Conservation (phyloP, 192 early-diverging fungal genomes). For the Coemansia sp. region DNA sequence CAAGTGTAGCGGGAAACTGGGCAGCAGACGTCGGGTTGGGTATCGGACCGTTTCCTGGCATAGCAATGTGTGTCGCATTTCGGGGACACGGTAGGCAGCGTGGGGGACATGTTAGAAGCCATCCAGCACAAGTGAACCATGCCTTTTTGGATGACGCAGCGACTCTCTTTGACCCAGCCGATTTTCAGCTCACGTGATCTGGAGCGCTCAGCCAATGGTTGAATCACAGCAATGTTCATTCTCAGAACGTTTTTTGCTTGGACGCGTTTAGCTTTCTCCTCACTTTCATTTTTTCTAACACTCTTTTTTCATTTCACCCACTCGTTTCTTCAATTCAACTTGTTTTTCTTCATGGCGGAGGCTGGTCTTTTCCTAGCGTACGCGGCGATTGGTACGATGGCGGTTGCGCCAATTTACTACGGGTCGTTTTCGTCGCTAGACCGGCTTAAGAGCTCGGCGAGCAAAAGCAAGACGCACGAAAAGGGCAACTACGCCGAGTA, state of each 20-base stretch:
- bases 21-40: neutral
- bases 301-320: neutral
- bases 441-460: conserved; percentile 52
- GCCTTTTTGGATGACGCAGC: neutral
- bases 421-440: conserved; percentile 76
- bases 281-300: too few species aligned
- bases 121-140: too few species aligned
- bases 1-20: neutral
- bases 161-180: neutral
- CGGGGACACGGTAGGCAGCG: neutral
- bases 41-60: conserved; percentile 10
- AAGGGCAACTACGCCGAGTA: conserved; percentile 41
- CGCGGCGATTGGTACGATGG: conserved; percentile 79
- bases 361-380: conserved; percentile 68
- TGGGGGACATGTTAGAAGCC: too few species aligned
- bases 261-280: neutral
- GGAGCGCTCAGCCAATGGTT: neutral
- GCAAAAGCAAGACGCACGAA: conserved; percentile 35
- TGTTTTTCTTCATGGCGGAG: conserved; percentile 8
- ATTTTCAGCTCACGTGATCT: neutral
- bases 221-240: neutral
- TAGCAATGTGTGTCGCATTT: conserved; percentile 8
- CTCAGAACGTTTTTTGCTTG: neutral
- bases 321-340: neutral
- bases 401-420: conserved; percentile 80